A percentile compares a stretch with the other conserved stretches of the same genome.
Conservation (phyloP, 2,329 filamentous ascomycete species). For the Trichoderma sp. region DNA sequence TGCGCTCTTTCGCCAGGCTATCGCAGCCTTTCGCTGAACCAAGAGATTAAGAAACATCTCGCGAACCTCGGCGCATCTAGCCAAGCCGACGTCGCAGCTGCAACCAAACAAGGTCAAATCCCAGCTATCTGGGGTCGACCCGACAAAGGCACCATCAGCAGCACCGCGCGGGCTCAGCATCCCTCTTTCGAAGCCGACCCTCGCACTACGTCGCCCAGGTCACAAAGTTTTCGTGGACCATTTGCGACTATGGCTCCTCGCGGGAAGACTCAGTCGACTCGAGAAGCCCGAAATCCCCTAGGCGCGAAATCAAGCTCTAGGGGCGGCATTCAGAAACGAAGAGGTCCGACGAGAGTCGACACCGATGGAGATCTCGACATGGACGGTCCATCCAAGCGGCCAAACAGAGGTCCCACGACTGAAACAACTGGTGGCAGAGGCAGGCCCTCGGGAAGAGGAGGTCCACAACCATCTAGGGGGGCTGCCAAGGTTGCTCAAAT, state of each 20-base stretch:
- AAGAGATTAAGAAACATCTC: neutral
- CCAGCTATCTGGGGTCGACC: neutral
- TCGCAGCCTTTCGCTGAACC: neutral
- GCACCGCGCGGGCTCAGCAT: neutral
- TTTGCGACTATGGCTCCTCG: constrained; percentile 34
- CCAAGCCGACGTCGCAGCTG: neutral
- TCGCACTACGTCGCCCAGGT: neutral
- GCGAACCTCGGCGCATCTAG: neutral
- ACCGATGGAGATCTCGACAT: constrained; percentile 60
- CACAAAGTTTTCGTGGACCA: neutral
- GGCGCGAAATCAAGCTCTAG: constrained; percentile 36
- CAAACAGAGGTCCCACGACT: constrained; percentile 30
- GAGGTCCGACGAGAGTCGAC: constrained; percentile 42
- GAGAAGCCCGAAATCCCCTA: constrained; percentile 32
- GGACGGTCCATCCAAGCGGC: constrained; percentile 41
- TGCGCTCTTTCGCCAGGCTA: neutral
- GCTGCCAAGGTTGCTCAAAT: constrained; percentile 41
- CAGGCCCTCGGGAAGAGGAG: constrained; percentile 31
- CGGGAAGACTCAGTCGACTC: constrained; percentile 29
- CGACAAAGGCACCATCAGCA: neutral
- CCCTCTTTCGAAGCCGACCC: neutral
- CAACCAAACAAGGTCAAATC: neutral
- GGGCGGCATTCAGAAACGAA: constrained; percentile 48
- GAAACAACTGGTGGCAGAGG: constrained; percentile 31
- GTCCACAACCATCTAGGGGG: constrained; percentile 27